A percentile compares a stretch with the other conserved stretches of the same genome.
These are phyloP conservation scores for Oenanthe javanica DNA, from an alignment of 140 eudicot species.

Conservation along the genomic window DNA sequence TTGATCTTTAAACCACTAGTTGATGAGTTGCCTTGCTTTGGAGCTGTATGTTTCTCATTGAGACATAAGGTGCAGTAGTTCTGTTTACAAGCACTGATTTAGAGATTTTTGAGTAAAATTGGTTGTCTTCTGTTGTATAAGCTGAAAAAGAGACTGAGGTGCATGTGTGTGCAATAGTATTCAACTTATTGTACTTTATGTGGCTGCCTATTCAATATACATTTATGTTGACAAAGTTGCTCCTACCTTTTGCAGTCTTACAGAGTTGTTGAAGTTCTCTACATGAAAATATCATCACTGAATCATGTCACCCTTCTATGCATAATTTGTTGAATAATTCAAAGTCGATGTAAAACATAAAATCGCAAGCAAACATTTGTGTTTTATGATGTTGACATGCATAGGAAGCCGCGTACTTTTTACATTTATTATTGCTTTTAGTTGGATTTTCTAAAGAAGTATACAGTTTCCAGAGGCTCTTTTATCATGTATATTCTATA, in stretches of 20 bases:
- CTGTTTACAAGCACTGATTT: neutral
- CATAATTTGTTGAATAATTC: too few species aligned
- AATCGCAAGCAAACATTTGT: neutral
- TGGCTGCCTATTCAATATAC: neutral
- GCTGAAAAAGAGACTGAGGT: neutral
- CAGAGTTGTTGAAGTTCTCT: neutral
- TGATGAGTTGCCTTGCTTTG: constrained; percentile 92
- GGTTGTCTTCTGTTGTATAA: neutral
- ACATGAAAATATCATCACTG: neutral
- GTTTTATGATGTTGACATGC: neutral
- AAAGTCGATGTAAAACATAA: neutral
- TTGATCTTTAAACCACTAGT: constrained; percentile 92
- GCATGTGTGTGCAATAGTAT: neutral
- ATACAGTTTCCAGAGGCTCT: neutral
- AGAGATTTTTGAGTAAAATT: neutral
- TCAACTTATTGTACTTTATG: neutral
- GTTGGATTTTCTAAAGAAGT: neutral
- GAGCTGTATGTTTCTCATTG: constrained; percentile 86
- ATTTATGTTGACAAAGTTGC: neutral
- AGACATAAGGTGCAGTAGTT: constrained; percentile 61
- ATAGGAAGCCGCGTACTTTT: neutral
- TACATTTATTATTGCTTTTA: neutral
- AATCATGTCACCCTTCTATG: neutral
- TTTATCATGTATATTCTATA: neutral
- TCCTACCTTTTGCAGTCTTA: neutral